Evolutionary conservation across 352 stramenopile genomes (phyloP).

Genomic region (Aphanomyces invadans): DNA sequence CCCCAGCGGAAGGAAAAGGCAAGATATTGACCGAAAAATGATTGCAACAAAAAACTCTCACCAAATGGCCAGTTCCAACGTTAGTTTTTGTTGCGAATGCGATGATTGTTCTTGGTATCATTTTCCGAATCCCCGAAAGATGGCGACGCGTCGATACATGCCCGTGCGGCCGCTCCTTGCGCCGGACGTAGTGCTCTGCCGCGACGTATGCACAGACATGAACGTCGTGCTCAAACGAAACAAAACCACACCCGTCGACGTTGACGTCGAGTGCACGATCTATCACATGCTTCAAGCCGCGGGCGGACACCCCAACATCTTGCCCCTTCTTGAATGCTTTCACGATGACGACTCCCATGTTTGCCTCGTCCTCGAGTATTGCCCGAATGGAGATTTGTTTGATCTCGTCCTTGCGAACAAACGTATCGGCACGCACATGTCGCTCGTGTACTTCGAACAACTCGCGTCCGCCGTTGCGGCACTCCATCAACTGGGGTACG

Average conservation of each 20-base stretch:
- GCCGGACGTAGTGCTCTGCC: constrained; percentile 13
- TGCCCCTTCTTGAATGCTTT: constrained; percentile 1
- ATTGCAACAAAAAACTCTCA: not conserved
- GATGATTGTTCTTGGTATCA: not conserved
- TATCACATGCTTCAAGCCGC: not conserved
- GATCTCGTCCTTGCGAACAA: constrained; percentile 29
- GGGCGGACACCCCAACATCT: not conserved
- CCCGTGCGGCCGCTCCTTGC: not conserved
- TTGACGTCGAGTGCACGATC: not conserved
- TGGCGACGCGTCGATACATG: not conserved
- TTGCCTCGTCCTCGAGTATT: constrained; percentile 50
- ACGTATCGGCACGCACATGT: constrained; percentile 28
- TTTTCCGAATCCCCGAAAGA: not conserved
- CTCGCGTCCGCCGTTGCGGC: constrained; percentile 41
- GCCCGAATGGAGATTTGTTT: constrained; percentile 53
- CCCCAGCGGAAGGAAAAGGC: no score
- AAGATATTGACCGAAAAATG: not conserved
- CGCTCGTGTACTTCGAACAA: constrained; percentile 38
- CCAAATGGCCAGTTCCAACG: not conserved
- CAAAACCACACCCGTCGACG: not conserved
- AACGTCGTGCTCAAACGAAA: not conserved
- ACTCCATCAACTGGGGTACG: constrained; percentile 44
- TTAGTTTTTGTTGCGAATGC: not conserved
- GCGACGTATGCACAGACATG: not conserved
- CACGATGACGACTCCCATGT: constrained; percentile 27